Evolutionary conservation across 371 early-diverging fungal genomes (phyloP).

Genomic region (Sporodiniella umbellata): DNA sequence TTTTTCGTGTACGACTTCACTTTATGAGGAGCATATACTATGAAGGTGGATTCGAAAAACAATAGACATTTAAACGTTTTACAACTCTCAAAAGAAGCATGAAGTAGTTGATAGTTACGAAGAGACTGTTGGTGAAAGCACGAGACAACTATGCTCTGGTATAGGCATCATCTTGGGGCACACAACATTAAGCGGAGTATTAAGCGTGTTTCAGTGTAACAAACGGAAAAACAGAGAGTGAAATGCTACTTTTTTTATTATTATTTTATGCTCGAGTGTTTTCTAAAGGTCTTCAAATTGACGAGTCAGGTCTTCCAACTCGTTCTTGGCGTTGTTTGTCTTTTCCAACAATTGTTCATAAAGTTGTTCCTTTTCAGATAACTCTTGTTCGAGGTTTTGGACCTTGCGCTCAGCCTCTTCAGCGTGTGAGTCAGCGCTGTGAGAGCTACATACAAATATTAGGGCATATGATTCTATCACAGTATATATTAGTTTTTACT

Average conservation of each 20-base stretch:
- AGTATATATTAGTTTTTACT: conserved; percentile 40
- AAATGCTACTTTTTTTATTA: background rate
- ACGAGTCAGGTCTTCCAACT: conserved; percentile 73
- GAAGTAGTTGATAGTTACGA: too few species aligned
- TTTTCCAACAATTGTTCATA: conserved; percentile 64
- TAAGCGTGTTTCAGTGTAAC: too few species aligned
- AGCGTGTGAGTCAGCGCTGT: conserved; percentile 71
- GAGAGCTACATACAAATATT: conserved; percentile 52
- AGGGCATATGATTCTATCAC: background rate
- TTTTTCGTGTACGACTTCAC: too few species aligned
- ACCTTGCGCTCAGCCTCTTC: conserved; percentile 74
- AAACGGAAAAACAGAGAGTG: background rate
- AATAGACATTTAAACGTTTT: too few species aligned
- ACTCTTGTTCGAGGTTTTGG: conserved; percentile 60
- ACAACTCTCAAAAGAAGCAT: too few species aligned
- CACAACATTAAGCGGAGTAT: too few species aligned
- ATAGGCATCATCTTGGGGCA: too few species aligned
- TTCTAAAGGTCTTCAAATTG: conserved; percentile 71
- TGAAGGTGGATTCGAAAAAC: too few species aligned
- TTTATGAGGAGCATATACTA: too few species aligned
- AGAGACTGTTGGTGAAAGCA: too few species aligned
- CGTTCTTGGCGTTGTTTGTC: conserved; percentile 59
- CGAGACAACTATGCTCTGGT: too few species aligned
- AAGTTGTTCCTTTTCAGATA: conserved; percentile 58
- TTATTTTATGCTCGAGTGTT: background rate